Evolutionary conservation across 2,329 filamentous ascomycete genomes (phyloP).

Genomic region (Ceratocystis destructans): DNA sequence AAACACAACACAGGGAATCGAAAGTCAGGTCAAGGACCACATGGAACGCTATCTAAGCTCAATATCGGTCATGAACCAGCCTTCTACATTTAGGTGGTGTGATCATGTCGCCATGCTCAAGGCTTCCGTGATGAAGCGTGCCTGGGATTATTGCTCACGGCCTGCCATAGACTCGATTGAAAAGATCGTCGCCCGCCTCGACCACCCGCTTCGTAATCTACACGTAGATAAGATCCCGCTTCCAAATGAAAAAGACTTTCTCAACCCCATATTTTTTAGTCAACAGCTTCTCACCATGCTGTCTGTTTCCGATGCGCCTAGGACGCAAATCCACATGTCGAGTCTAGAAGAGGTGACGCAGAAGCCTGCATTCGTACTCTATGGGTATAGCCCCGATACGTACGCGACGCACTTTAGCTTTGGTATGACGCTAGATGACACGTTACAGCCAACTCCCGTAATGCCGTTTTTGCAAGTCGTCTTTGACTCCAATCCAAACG

Average conservation of each 20-base stretch:
- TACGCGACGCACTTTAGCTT: not conserved
- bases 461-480: constrained; percentile 11
- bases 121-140: not conserved
- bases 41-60: not conserved
- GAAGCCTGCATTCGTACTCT: constrained; percentile 1
- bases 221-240: not conserved
- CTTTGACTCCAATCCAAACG: constrained; percentile 11
- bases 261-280: not conserved
- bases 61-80: not conserved
- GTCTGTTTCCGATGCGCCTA: constrained; percentile 2
- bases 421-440: not conserved
- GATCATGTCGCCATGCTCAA: not conserved
- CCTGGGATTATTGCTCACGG: not conserved
- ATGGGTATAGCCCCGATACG: not conserved
- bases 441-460: not conserved
- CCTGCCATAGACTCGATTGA: not conserved
- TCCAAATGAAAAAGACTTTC: not conserved
- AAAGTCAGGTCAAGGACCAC: not conserved
- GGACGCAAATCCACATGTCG: not conserved
- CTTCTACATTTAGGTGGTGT: not conserved
- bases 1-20: no score
- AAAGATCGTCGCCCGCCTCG: not conserved
- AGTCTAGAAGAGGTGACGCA: not conserved
- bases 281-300: not conserved
- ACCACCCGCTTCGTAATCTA: constrained; percentile 4